Percentiles rank a stretch among this genome's conserved stretches.
phyloP scores from a whole-genome alignment of 106 monocot species.

The Narthecium ossifragum region DNA sequence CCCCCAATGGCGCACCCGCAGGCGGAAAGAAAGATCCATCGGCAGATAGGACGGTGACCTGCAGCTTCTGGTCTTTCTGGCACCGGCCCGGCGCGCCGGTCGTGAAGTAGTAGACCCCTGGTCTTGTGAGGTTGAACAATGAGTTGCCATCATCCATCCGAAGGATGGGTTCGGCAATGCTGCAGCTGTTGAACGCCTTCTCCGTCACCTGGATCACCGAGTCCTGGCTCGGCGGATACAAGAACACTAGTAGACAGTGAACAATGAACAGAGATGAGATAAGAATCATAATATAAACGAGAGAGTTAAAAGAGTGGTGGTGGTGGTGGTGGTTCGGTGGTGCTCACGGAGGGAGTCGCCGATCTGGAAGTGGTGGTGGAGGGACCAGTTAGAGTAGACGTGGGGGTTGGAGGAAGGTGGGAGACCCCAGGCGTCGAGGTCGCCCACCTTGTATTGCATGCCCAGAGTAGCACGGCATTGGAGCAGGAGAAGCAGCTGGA shows the following conservation, averaged over 20 bases:
- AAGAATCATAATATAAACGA: not conserved
- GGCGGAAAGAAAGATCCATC: conserved; percentile 41
- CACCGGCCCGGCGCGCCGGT: conserved; percentile 65
- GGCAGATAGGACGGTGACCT: conserved; percentile 41
- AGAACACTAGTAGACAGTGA: conserved; percentile 48
- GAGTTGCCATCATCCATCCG: conserved; percentile 82
- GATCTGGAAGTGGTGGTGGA: conserved; percentile 32
- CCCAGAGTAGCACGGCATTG: not conserved
- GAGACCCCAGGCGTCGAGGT: conserved; percentile 57
- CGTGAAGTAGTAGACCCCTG: conserved; percentile 57
- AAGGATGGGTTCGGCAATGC: conserved; percentile 34
- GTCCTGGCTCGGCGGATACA: conserved; percentile 96
- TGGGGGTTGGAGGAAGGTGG: conserved; percentile 46
- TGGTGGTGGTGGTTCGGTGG: too few relatives aligned
- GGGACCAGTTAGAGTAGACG: conserved; percentile 49
- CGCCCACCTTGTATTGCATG: conserved; percentile 56
- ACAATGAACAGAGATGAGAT: not conserved
- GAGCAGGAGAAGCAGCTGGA: not conserved
- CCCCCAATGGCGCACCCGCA: not conserved
- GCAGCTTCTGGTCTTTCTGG: conserved; percentile 67
- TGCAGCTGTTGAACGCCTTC: conserved; percentile 55
- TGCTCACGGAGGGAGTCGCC: conserved; percentile 68
- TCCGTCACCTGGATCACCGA: conserved; percentile 78
- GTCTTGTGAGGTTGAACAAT: conserved; percentile 60
- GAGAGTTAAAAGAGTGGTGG: not conserved